Evolutionary conservation across 805 yeast species (phyloP), one percentile per base, ranked within the genome.

Genomic region (Cyberlindnera nakhonratchasimensis): DNA sequence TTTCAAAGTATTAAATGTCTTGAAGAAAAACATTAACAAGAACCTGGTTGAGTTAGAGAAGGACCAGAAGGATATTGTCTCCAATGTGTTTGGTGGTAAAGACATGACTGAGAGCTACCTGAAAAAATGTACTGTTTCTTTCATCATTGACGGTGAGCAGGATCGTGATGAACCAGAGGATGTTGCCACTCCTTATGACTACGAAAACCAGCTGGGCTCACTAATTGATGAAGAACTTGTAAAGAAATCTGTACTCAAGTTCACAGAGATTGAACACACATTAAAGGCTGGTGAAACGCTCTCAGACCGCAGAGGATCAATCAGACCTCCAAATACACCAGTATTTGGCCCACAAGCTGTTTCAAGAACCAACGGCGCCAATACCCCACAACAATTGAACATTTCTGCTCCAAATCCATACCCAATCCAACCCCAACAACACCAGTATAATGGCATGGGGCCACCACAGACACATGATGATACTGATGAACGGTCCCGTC

Each of bases 41-140:
- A 53, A 48, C n/a, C 21, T 54, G 22, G 46, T 54, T n/a, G 58
- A 55, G 22, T 18, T 55, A 21, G 59, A 48, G 32, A 55, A 54
- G 39, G 59, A 54, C 32, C 59, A 55, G 37, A 57, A 53, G 45
- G 60, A 57, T 36, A 55, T 52, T 33, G 59, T 59, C n/a, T 58
- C 60, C 3, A 57, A 54, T 29, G 61, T 59, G 14, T 59, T 59
- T 53, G 64, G 64, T 36, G 64, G 64, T 24, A 43, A 51, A 28
- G 55, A 47, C 28, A 52, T 54, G 52, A 59, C 62, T 19, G 64
- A 59, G 39, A 51, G 43, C 20, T 59, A 59, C 45, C 40, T 59
- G 52, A 50, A 50, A 19, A 54, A 58, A 43, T 56, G 59, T 24
- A 54, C 58, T 1, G 62, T 59, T 14, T 46, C 54, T 4, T 56